Evolutionary conservation across 805 yeast species (phyloP).

Genomic region (Metschnikowia gelsemii): DNA sequence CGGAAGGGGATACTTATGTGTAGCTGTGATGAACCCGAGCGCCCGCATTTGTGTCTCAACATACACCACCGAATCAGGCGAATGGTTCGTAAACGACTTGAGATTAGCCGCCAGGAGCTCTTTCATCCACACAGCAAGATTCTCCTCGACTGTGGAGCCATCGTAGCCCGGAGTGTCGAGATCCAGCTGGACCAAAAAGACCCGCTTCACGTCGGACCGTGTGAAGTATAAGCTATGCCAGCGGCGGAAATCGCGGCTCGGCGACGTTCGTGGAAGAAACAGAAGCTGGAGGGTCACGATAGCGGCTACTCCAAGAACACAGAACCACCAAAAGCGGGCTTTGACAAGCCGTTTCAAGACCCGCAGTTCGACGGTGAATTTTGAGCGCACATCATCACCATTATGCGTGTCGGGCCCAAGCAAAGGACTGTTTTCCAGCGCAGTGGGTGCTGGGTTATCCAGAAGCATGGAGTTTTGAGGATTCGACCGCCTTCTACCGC

Average conservation of each 20-base stretch:
- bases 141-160: conserved; percentile 26
- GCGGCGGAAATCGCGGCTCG: conserved; percentile 76
- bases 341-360: conserved; percentile 3
- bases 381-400: conserved; percentile 7
- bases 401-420: not conserved
- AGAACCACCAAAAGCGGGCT: conserved; percentile 44
- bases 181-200: conserved; percentile 42
- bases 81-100: too few species aligned
- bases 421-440: conserved; percentile 10
- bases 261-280: conserved; percentile 81
- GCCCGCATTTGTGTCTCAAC: conserved; percentile 28
- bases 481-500: too few species aligned
- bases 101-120: conserved; percentile 30
- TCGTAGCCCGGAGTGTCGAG: conserved; percentile 16
- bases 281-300: conserved; percentile 59
- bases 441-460: not conserved
- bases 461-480: not conserved
- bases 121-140: conserved; percentile 28
- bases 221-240: conserved; percentile 67
- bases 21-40: conserved; percentile 28
- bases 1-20: conserved; percentile 15
- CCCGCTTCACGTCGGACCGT: conserved; percentile 65
- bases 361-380: conserved; percentile 10
- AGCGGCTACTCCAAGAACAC: conserved; percentile 50
- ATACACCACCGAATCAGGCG: conserved; percentile 24